Conservation (phyloP, 2,329 filamentous ascomycete species). For the Alternaria consortialis region DNA sequence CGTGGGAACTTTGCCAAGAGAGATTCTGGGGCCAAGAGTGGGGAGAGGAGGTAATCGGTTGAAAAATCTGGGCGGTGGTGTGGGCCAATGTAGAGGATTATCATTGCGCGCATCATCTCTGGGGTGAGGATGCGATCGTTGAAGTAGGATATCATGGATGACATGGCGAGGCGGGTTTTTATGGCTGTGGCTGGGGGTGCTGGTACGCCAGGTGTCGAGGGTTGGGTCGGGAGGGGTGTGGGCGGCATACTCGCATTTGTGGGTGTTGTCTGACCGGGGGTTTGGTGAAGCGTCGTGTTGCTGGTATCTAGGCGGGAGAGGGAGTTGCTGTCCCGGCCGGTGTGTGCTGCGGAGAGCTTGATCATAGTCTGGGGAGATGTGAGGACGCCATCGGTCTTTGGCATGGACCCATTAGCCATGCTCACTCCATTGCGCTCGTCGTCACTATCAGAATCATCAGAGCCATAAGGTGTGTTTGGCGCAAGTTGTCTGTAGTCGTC, state of each 20-base stretch:
- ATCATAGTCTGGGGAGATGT: slow-evolving; percentile 49
- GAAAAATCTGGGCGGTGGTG: slow-evolving; percentile 93
- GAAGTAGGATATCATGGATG: slow-evolving; percentile 98
- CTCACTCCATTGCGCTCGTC: slow-evolving; percentile 34
- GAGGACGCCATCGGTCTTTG: slow-evolving; percentile 37
- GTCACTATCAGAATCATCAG: slow-evolving; percentile 73
- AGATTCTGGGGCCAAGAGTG: slow-evolving; percentile 85
- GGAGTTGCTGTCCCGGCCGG: slow-evolving; percentile 39
- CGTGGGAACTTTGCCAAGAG: slow-evolving; percentile 90
- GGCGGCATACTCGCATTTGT: slow-evolving; percentile 17
- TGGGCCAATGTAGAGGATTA: slow-evolving; percentile 94
- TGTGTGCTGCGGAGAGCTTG: slow-evolving; percentile 51
- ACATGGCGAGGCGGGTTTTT: slow-evolving; percentile 88
- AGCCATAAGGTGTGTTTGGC: slow-evolving; percentile 80
- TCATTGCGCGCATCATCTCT: slow-evolving; percentile 99
- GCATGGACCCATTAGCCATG: slow-evolving; percentile 16
- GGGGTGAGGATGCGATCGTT: slow-evolving; percentile 94
- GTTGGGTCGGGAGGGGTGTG: slow-evolving; percentile 31
- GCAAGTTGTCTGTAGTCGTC: slow-evolving; percentile 87
- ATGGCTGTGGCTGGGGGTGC: slow-evolving; percentile 61
- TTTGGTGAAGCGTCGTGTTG: slow-evolving; percentile 24
- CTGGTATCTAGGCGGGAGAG: slow-evolving; percentile 32
- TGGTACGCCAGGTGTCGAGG: slow-evolving; percentile 26
- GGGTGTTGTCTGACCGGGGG: slow-evolving; percentile 33
- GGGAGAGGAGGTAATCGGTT: slow-evolving; percentile 89